Evolutionary conservation across 2,329 filamentous ascomycete species (phyloP).

Genomic region (Talaromyces sp.): DNA sequence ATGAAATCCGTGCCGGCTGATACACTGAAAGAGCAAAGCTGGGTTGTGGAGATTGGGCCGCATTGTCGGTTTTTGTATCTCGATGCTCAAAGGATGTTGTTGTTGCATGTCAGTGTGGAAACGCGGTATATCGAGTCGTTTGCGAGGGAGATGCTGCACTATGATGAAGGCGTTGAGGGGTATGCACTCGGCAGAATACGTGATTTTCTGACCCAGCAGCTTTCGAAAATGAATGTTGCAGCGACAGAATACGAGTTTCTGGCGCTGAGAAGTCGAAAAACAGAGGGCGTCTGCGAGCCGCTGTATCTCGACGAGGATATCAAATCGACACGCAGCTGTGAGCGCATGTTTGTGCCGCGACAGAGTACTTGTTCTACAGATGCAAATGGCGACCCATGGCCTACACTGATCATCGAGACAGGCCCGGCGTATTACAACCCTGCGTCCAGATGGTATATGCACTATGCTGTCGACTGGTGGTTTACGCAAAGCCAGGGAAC

Average conservation of each 20-base stretch:
- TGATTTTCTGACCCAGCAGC: background rate
- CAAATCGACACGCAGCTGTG: background rate
- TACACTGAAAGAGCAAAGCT: background rate
- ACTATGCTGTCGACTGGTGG: slow-evolving; percentile 9
- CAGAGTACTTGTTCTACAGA: background rate
- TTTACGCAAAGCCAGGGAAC: slow-evolving; percentile 1
- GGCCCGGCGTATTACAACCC: background rate
- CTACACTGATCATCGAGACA: slow-evolving; percentile 3
- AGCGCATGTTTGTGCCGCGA: slow-evolving; percentile 7
- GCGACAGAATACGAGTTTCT: background rate
- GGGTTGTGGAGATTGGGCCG: slow-evolving; percentile 1
- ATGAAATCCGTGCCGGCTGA: background rate
- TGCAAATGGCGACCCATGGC: background rate
- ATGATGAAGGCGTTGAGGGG: slow-evolving; percentile 5
- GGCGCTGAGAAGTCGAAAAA: background rate
- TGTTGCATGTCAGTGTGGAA: slow-evolving; percentile 3
- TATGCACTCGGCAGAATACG: slow-evolving; percentile 4
- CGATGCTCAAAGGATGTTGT: background rate
- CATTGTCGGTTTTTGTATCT: slow-evolving; percentile 8
- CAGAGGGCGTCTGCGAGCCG: background rate
- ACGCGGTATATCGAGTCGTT: slow-evolving; percentile 3
- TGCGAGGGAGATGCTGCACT: background rate
- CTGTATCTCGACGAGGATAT: background rate
- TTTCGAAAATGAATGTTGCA: background rate
- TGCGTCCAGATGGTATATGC: slow-evolving; percentile 1